Evolutionary conservation across 2,329 filamentous ascomycete genomes (phyloP).

Genomic region (Parastagonospora avenae): DNA sequence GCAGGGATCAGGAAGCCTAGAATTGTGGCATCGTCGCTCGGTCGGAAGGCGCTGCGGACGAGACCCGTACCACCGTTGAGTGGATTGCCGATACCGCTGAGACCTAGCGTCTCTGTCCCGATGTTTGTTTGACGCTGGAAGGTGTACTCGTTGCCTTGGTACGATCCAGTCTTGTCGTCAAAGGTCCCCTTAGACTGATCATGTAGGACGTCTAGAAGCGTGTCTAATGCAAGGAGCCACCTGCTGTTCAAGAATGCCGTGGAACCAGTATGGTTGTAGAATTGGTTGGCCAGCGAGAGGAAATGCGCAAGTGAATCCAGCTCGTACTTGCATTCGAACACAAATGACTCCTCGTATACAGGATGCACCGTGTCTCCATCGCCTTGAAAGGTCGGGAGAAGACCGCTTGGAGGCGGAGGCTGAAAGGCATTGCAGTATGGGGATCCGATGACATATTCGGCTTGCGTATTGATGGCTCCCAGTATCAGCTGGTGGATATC

Average conservation of each 20-base stretch:
- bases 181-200: slow-evolving; percentile 85
- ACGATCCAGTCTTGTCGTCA: slow-evolving; percentile 67
- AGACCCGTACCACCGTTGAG: slow-evolving; percentile 83
- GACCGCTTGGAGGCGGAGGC: slow-evolving; percentile 81
- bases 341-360: slow-evolving; percentile 77
- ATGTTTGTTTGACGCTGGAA: slow-evolving; percentile 80
- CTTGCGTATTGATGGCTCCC: slow-evolving; percentile 94
- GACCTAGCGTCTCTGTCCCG: slow-evolving; percentile 87
- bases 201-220: slow-evolving; percentile 73
- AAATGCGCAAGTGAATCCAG: slow-evolving; percentile 95
- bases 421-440: slow-evolving; percentile 99
- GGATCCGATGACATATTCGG: slow-evolving; percentile 90
- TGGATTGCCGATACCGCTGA: slow-evolving; percentile 88
- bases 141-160: slow-evolving; percentile 77
- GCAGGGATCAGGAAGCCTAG: slow-evolving; percentile 93
- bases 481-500: slow-evolving; percentile 79
- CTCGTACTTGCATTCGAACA: slow-evolving; percentile 99
- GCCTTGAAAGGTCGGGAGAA: slow-evolving; percentile 74
- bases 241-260: slow-evolving; percentile 77
- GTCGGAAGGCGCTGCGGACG: slow-evolving; percentile 88
- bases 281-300: slow-evolving; percentile 82
- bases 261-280: slow-evolving; percentile 78
- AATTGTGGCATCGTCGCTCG: slow-evolving; percentile 93
- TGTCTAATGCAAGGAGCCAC: slow-evolving; percentile 80
- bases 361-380: slow-evolving; percentile 87